Evolutionary conservation across 805 yeast genomes (phyloP), one percentile per base, ranked within the genome.

Genomic region (Pichia ethanolica): DNA sequence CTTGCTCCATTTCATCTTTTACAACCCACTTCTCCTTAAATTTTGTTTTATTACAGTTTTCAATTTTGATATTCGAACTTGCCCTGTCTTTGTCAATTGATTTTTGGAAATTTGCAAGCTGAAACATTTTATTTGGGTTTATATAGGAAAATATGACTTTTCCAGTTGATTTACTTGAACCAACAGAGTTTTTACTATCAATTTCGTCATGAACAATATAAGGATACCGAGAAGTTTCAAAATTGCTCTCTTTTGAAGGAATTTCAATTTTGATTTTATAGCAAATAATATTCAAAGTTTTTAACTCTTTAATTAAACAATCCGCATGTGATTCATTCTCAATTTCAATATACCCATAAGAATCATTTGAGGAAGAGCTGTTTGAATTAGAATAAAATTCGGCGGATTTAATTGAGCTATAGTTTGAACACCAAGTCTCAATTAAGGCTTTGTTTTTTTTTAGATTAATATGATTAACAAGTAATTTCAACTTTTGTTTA

Each of bases 221-320:
- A 12, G 54, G 50, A 35, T 50, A 52, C 14, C 45, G 48, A 13
- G 48, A 51, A 25, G 53, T 35, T 41, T 49, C 55, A 20, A 37
- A 39, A 27, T 35, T 48, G 36, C 39, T 8, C 10, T 54, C 58
- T 30, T 42, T 52, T 20, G 48, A 53, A 3, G 63, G 60, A 34
- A 61, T 46, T 42, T 64, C 65, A 49, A 65, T 63, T 40, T 51
- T 52, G 27, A 65, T 63, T 43, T 65, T 64, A 48, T 59, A 65
- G 39, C 66, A 60, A n/a, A 52, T 45, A 28, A 64, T 54, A 3
- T 61, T 61, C 11, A 62, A 37, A 7, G 42, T 33, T 27, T 52
- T 57, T 25, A 65, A 47, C 20, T 55, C 55, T 20, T 51, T 52
- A 20, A 63, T 56, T 30, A 65, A 43, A 25, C 35, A 38, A 46